Base-by-base conservation (phyloP, 352 stramenopile species). In the Pythium oligandrum region DNA sequence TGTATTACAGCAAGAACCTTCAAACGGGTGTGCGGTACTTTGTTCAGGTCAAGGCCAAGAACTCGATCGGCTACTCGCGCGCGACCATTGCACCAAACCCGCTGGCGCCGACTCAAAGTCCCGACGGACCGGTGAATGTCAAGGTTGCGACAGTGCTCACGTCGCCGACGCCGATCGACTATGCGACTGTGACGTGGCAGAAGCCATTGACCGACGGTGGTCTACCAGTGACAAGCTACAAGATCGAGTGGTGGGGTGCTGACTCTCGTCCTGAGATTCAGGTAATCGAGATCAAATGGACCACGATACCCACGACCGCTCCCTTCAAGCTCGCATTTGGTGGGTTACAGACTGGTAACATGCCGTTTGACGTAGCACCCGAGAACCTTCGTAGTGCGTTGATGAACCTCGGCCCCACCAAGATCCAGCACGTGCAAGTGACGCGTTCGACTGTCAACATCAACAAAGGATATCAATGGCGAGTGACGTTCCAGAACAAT, bases 251-350 rank as follows among this genome's bases (percentile, higher is more conserved):
- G 82, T 95, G 83, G 78, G 73, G 76, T 11, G 63, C 57, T 4
- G 63, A 64, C 6, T 44, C 59, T 0, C 73, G 71, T 1, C 57
- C 68, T 0, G 87, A 96, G 49, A 70, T 95, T 37, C 91, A 97
- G 59, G 77, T 87, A 42, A 82, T 97, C 32, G 86, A 88, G 55
- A 76, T 95, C 50, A 85, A 78, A 56, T 97, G 83, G 83, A 80
- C 68, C 6, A 82, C 67, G 3, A 45, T 51, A 17, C 82, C 88
- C 6, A 87, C 71, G 5, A 48, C 48, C 5, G 71, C 65, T 6
- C 55, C 59, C 0, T 91, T 93, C 59, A 85, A 62, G 9, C 71
- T 97, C 11, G 85, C 78, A 8, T 96, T 96, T 59, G 83, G 81
- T 49, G 78, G 74, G n/a, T 56, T 53, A n/a, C 63, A 68, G 5